These are phyloP conservation scores for Puccinia triticina DNA, from an alignment of 1,284 basidiomycete species.

Conservation along the genomic window DNA sequence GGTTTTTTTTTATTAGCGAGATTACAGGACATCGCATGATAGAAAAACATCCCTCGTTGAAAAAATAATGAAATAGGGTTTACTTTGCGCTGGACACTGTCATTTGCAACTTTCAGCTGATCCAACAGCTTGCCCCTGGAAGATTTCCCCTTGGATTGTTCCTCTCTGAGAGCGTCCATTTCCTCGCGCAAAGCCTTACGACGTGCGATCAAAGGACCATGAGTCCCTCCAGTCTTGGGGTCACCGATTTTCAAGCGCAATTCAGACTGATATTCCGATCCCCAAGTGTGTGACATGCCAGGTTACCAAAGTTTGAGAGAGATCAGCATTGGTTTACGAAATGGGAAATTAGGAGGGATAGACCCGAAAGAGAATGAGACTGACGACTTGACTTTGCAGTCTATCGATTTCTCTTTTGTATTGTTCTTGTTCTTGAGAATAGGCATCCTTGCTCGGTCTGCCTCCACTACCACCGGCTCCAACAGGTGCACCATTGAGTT, in stretches of 20 bases:
- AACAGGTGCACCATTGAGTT: background rate
- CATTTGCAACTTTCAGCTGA: slow-evolving; percentile 80
- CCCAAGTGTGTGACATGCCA: background rate
- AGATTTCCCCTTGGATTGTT: slow-evolving; percentile 79
- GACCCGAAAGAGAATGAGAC: background rate
- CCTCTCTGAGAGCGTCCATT: slow-evolving; percentile 75
- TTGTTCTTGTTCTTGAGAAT: slow-evolving; percentile 27
- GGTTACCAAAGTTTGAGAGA: background rate
- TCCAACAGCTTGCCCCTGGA: slow-evolving; percentile 77
- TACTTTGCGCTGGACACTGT: slow-evolving; percentile 81
- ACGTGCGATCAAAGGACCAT: slow-evolving; percentile 69
- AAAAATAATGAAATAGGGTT: slow-evolving; percentile 45
- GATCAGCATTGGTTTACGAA: background rate
- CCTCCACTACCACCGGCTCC: background rate
- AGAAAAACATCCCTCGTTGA: background rate
- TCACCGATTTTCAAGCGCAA: slow-evolving; percentile 52
- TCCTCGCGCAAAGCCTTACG: slow-evolving; percentile 76
- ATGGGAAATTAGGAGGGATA: background rate
- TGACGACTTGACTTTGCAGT: slow-evolving; percentile 20
- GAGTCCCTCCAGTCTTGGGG: slow-evolving; percentile 55
- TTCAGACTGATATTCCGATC: slow-evolving; percentile 12
- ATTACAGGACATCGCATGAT: background rate
- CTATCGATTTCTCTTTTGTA: slow-evolving; percentile 26
- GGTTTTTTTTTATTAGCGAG: background rate
- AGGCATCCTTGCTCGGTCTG: background rate